These are phyloP conservation scores for Amyloporia xantha DNA, from an alignment of 768 basidiomycete species.

Conservation along the genomic window DNA sequence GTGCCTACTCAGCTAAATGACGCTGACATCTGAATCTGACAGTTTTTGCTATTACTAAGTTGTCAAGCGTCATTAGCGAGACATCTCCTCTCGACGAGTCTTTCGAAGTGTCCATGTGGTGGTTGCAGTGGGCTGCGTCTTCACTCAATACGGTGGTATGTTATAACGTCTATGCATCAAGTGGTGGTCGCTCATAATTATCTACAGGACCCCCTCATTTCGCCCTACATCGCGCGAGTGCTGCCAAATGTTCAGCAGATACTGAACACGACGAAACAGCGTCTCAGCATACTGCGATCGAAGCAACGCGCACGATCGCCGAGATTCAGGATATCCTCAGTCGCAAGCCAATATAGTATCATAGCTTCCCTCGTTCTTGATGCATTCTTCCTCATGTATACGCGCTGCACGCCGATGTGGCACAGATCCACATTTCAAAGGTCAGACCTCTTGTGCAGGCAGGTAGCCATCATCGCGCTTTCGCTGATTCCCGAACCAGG, in stretches of 20 bases:
- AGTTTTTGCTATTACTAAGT: constrained; percentile 37
- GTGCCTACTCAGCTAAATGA: too few relatives aligned
- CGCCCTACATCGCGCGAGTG: constrained; percentile 76
- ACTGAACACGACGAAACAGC: constrained; percentile 74
- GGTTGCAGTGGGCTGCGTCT: constrained; percentile 71
- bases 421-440: too few relatives aligned
- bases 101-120: constrained; percentile 82
- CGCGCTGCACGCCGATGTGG: too few relatives aligned
- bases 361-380: constrained; percentile 4
- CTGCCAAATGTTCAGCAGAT: constrained; percentile 73
- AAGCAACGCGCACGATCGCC: constrained; percentile 64
- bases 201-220: constrained; percentile 67
- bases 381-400: constrained; percentile 3
- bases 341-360: constrained; percentile 30
- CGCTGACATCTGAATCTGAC: background rate
- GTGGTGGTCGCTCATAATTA: background rate
- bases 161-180: constrained; percentile 7
- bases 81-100: constrained; percentile 70
- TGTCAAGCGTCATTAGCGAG: constrained; percentile 69
- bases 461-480: too few relatives aligned
- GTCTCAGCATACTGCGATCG: constrained; percentile 63
- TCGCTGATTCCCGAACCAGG: too few relatives aligned
- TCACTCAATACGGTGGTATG: constrained; percentile 67
- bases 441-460: too few relatives aligned
- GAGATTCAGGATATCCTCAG: constrained; percentile 70